A percentile compares a stretch with the other conserved stretches of the same genome.
These are phyloP conservation scores for Fusarium tuaranense DNA, from an alignment of 2,329 filamentous ascomycete species.

Conservation along the genomic window DNA sequence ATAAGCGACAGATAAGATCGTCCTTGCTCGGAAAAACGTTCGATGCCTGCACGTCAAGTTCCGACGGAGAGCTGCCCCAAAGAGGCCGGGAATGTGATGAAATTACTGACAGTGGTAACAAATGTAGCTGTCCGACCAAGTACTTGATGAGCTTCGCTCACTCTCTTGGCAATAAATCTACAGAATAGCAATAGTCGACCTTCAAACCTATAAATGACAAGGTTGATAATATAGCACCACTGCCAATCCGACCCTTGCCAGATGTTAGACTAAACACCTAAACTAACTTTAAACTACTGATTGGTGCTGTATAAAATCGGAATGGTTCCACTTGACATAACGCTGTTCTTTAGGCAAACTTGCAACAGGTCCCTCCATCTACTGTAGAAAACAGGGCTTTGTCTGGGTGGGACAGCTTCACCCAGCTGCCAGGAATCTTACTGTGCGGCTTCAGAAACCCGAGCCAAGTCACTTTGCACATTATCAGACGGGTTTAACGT, in stretches of 20 bases:
- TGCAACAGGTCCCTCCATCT: background rate
- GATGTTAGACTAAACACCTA: background rate
- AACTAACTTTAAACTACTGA: background rate
- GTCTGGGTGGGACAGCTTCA: too few relatives aligned
- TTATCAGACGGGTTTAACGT: background rate
- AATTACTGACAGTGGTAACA: background rate
- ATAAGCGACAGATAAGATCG: too few relatives aligned
- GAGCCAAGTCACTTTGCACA: background rate
- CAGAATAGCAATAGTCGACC: too few relatives aligned
- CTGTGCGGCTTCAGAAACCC: fast-evolving
- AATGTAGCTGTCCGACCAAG: background rate
- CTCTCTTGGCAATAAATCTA: too few relatives aligned
- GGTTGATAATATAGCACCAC: too few relatives aligned
- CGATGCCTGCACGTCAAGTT: background rate
- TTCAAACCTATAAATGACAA: too few relatives aligned
- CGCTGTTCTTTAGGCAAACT: background rate
- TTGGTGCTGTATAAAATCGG: background rate
- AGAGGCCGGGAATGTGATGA: fast-evolving
- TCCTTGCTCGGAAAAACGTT: too few relatives aligned
- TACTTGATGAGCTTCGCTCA: too few relatives aligned
- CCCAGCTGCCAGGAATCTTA: too few relatives aligned
- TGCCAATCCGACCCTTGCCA: too few relatives aligned
- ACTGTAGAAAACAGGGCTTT: background rate
- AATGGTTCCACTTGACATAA: background rate
- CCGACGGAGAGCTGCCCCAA: too few relatives aligned